phyloP scores from a whole-genome alignment of 768 basidiomycete genomes.

The Kwoniella bestiolae region DNA sequence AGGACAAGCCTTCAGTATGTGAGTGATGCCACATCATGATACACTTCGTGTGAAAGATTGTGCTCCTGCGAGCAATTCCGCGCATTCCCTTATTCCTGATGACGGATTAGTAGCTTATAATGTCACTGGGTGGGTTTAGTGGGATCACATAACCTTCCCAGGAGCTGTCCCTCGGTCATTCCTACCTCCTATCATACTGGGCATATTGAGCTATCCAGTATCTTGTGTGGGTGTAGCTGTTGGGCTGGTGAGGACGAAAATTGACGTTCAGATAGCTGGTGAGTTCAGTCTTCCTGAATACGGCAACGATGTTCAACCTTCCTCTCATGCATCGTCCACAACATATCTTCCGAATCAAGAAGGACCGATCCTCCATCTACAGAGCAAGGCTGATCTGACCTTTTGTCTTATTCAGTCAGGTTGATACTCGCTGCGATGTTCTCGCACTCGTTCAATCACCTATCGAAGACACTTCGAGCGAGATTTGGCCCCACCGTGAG shows the following conservation, averaged over 20 bases:
- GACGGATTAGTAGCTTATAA: background rate
- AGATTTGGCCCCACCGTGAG: constrained; percentile 66
- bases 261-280: constrained; percentile 75
- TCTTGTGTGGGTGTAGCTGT: constrained; percentile 60
- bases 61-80: no score
- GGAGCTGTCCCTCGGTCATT: constrained; percentile 90
- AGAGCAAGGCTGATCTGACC: no score
- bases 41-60: no score
- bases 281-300: background rate
- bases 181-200: constrained; percentile 73
- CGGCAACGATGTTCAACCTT: background rate
- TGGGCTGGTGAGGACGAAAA: constrained; percentile 64
- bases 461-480: constrained; percentile 67
- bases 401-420: constrained; percentile 69
- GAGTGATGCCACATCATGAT: constrained; percentile 3
- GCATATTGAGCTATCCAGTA: constrained; percentile 64
- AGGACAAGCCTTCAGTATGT: constrained; percentile 10
- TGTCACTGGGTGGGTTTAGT: constrained; percentile 63
- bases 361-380: no score
- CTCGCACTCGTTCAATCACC: constrained; percentile 66
- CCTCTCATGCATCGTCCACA: no score
- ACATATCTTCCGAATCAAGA: no score
- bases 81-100: background rate
- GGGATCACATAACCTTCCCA: constrained; percentile 85
- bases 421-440: constrained; percentile 72